A percentile compares a stretch with the other conserved stretches of the same genome.
These are phyloP conservation scores for Pichia sorboxylosa DNA, from an alignment of 1,139 yeast species.

Conservation along the genomic window DNA sequence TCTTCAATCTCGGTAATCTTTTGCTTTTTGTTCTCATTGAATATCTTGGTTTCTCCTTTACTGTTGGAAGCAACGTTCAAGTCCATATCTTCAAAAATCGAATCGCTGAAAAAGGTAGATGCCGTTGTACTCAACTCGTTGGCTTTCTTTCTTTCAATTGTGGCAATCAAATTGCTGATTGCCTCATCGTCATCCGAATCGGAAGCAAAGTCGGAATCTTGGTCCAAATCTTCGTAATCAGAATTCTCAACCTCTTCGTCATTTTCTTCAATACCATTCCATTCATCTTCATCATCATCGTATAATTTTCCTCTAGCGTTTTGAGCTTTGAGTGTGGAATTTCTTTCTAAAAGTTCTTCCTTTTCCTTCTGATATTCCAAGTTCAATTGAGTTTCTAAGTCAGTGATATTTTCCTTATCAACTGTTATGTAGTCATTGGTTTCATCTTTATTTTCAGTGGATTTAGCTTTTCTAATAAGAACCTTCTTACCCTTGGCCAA, in stretches of 20 bases:
- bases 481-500: conserved; percentile 63
- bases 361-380: conserved; percentile 70
- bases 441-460: conserved; percentile 50
- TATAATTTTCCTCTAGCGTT: conserved; percentile 72
- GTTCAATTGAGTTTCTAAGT: conserved; percentile 70
- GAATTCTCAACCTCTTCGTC: conserved; percentile 31
- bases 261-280: conserved; percentile 69
- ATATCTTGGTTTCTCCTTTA: conserved; percentile 14
- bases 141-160: conserved; percentile 34
- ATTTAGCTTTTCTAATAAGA: no score
- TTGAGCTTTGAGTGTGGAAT: conserved; percentile 72
- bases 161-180: conserved; percentile 49
- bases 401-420: conserved; percentile 45
- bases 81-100: conserved; percentile 54
- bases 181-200: conserved; percentile 67
- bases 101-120: conserved; percentile 64
- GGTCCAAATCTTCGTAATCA: conserved; percentile 32
- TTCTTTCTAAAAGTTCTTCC: conserved; percentile 62
- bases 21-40: conserved; percentile 8
- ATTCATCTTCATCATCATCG: conserved; percentile 58
- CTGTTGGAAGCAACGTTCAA: conserved; percentile 17
- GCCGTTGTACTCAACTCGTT: conserved; percentile 62
- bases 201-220: conserved; percentile 28
- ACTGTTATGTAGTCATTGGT: conserved; percentile 37
- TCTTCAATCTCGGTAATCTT: conserved; percentile 11